phyloP scores from a whole-genome alignment of 768 basidiomycete species.

The Termitomyces sp. region DNA sequence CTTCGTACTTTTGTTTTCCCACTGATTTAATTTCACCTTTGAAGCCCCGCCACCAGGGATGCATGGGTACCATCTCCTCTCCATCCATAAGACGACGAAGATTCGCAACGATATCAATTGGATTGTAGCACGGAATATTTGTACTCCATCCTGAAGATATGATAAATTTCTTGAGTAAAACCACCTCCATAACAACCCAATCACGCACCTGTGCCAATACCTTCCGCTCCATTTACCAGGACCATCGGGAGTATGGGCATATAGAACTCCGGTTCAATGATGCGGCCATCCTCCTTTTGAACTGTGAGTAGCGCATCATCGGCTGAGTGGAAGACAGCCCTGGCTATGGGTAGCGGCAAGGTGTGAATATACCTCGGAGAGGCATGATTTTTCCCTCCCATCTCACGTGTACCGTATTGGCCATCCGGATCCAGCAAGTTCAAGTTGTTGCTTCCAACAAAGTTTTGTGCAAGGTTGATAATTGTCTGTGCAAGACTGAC shows the following conservation, averaged over 20 bases:
- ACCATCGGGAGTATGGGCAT: slow-evolving; percentile 87
- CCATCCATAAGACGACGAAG: slow-evolving; percentile 82
- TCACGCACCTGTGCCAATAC: slow-evolving; percentile 88
- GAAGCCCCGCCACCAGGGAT: slow-evolving; percentile 98
- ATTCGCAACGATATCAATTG: slow-evolving; percentile 85
- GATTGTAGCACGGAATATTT: slow-evolving; percentile 88
- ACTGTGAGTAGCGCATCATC: slow-evolving; percentile 87
- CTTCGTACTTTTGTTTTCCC: slow-evolving; percentile 84
- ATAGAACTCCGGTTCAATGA: slow-evolving; percentile 94
- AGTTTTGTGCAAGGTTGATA: slow-evolving; percentile 90
- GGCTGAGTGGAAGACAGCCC: slow-evolving; percentile 72
- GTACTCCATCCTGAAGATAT: slow-evolving; percentile 84
- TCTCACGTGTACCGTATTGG: slow-evolving; percentile 92
- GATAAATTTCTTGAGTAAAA: not conserved
- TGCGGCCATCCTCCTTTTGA: slow-evolving; percentile 79
- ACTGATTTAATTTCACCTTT: slow-evolving; percentile 80
- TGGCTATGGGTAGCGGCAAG: slow-evolving; percentile 66
- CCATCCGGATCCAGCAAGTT: slow-evolving; percentile 86
- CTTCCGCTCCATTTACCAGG: slow-evolving; percentile 91
- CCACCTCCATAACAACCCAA: not conserved
- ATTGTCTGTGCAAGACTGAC: slow-evolving; percentile 84
- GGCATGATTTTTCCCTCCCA: slow-evolving; percentile 95
- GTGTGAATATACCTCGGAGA: slow-evolving; percentile 97
- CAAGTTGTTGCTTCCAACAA: slow-evolving; percentile 93
- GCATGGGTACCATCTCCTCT: slow-evolving; percentile 82